Percentiles rank a stretch among this genome's conserved stretches.
Conservation (phyloP, 768 basidiomycete genomes). For the Hygrophoropsis aurantiaca region DNA sequence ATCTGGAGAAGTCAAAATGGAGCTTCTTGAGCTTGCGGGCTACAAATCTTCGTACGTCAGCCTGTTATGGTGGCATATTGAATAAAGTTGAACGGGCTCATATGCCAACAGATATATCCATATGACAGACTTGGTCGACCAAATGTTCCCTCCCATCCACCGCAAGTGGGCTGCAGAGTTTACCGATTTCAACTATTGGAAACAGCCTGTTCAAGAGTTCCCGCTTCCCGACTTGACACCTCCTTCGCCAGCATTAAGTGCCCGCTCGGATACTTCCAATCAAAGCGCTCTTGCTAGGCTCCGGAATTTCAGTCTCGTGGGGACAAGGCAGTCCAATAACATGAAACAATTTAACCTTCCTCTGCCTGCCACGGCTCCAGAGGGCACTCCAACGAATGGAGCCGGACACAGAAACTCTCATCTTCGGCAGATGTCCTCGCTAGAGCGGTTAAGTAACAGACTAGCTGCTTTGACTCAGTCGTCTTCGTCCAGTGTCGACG, state of each 20-base stretch:
- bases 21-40: slow-evolving; percentile 92
- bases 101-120: slow-evolving; percentile 78
- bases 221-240: slow-evolving; percentile 79
- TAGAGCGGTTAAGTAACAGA: slow-evolving; percentile 67
- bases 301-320: slow-evolving; percentile 76
- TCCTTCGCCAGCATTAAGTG: slow-evolving; percentile 91
- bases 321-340: slow-evolving; percentile 38
- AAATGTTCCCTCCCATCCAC: slow-evolving; percentile 97
- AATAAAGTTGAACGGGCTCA: no score
- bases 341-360: slow-evolving; percentile 29
- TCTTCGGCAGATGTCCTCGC: slow-evolving; percentile 72
- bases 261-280: slow-evolving; percentile 84
- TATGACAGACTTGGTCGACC: slow-evolving; percentile 99
- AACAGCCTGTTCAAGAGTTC: slow-evolving; percentile 73
- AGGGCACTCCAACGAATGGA: slow-evolving; percentile 16
- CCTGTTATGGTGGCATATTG: neutral
- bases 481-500: slow-evolving; percentile 34
- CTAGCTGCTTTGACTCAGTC: slow-evolving; percentile 49
- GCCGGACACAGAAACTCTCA: slow-evolving; percentile 39
- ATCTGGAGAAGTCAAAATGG: slow-evolving; percentile 93
- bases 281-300: slow-evolving; percentile 72
- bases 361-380: slow-evolving; percentile 24
- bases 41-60: slow-evolving; percentile 88
- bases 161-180: slow-evolving; percentile 86
- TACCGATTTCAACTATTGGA: slow-evolving; percentile 98